Evolutionary conservation across 2,329 filamentous ascomycete genomes (phyloP).

Genomic region (Aspergillus neoniger): DNA sequence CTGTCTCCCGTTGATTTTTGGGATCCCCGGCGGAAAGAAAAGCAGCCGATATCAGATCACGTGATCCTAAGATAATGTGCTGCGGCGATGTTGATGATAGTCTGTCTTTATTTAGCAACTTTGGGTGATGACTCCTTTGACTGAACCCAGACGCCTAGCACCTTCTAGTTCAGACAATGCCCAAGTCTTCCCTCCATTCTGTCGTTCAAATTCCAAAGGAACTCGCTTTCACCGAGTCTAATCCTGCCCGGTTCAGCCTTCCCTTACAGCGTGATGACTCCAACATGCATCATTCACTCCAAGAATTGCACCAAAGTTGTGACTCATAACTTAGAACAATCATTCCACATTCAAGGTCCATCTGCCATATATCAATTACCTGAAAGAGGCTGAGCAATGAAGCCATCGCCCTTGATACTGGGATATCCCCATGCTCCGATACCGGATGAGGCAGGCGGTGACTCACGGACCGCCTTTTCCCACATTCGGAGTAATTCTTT

Average conservation of each 20-base stretch:
- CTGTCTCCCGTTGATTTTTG: constrained; percentile 23
- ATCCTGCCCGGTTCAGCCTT: background rate
- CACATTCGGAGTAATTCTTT: constrained; percentile 23
- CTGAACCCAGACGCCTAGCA: no score
- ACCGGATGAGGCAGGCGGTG: constrained; percentile 21
- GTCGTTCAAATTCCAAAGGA: background rate
- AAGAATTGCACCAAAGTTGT: background rate
- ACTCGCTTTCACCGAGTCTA: background rate
- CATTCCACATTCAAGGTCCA: background rate
- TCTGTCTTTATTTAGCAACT: no score
- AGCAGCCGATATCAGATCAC: constrained; percentile 21
- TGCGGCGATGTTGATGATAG: background rate
- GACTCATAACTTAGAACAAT: background rate
- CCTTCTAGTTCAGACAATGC: no score
- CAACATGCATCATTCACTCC: background rate
- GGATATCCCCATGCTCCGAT: background rate
- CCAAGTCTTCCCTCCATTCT: background rate
- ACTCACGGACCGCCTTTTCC: constrained; percentile 16
- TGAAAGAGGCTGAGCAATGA: background rate
- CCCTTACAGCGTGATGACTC: background rate
- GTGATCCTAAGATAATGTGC: constrained; percentile 16
- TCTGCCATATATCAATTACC: background rate
- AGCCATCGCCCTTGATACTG: background rate
- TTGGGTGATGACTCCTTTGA: background rate
- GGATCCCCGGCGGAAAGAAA: constrained; percentile 26